Base-by-base conservation (phyloP, 768 basidiomycete species). In the Pisolithus sp. region DNA sequence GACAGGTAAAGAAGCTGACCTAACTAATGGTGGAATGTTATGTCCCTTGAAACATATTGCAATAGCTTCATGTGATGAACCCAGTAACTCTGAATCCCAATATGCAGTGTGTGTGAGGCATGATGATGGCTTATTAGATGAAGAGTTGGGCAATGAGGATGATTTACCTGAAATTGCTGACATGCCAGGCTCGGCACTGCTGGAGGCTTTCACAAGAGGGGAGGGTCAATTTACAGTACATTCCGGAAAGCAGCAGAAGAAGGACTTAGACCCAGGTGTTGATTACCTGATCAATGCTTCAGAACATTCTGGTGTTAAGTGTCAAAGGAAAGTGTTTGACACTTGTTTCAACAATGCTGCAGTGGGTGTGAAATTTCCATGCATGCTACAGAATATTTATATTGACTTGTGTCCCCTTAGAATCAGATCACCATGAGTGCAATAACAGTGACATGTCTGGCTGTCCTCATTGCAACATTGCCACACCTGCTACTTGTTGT, bases 251-350 rank as follows among this genome's bases (percentile, higher is more conserved):
- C 37, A 40, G 39, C 20, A 23, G 37, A 57, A 51, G n/a, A 2
- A 20, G 36, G 56, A 53, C 18, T 26, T 62, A 5, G 53, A 60
- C 7, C 58, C 54, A 5, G 62, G 51, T 2, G 31, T 70, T 42
- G 61, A 66, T 38, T 58, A 63, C 51, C 49, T 68, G 18, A 57
- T 69, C 20, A 70, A 70, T 53, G 62, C 67, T 1, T 42, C 47
- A 2, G 45, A 44, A n/a, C 45, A 55, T 8, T 13, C 20, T 13
- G 51, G 43, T 9, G 46, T 59, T n/a, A 36, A 24, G 24, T 68
- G 46, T 45, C n/a, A 57, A 55, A 17, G 53, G 56, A 13, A 62
- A 23, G 38, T 51, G 2, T 51, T 54, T 48, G 31, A 48, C 5
- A 46, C 59, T 2, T 65, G 52, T 43, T 70, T 63, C 51, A 53